Base-by-base conservation (phyloP, 345 rosid genomes). In the Noccaea bulbosa region DNA sequence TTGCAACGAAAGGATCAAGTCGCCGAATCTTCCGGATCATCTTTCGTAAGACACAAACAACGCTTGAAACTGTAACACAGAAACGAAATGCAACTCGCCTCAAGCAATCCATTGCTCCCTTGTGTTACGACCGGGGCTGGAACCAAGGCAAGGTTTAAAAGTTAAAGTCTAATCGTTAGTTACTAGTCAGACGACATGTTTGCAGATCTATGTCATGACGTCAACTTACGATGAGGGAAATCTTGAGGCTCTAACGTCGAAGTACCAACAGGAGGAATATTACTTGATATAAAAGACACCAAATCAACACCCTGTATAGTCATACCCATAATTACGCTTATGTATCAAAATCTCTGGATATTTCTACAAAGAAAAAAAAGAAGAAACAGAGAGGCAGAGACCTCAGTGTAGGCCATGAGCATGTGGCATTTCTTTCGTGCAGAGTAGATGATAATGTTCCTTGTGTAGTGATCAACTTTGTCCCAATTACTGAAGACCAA, bases 401-500 rank as follows among this genome's bases (percentile, higher is more conserved):
- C 47, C 8, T 43, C 47, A 12, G n/a, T 12, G 47, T 43, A 43
- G 47, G 8, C 47, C 47, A 5, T 43, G 47, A 43, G 47, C 4
- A n/a, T 43, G 7, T 43, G 47, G 16, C 47, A 5, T 43, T 43
- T 43, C 16, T 43, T 43, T 43, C 5, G 1, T n/a, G 47, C 47
- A 43, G 16, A 43, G 47, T 52, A 30, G 32, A 52, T 1, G 38
- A 52, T 52, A 24, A 5, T 24, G 57, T 52, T 52, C 37, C 30
- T 27, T 15, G 35, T 32, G 16, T 11, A 7, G 2, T 4, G 57
- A 30, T 52, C 37, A 11, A 52, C 7, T 27, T 52, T 30, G 57
- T 52, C 57, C 57, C 57, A 52, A 11, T 52, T 52, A 22, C 15
- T 52, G 37, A 52, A 52, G 8, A 52, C 11, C 57, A 30, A 11